Base-by-base conservation (phyloP, 331 rosid species). In the Stylosanthes scabra region DNA sequence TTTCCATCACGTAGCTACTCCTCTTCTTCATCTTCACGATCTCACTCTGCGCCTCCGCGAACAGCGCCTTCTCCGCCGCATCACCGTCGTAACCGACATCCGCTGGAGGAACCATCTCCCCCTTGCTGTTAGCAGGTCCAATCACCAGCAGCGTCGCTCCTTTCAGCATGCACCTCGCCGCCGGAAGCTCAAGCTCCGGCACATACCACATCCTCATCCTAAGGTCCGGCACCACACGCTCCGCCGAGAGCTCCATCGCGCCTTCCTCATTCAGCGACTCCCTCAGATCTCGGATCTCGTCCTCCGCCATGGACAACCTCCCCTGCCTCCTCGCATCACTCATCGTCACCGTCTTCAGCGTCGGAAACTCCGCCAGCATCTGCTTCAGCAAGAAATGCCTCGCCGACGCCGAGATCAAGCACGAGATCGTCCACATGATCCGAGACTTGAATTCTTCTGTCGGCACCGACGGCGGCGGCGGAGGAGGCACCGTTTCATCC, bases 401-500 rank as follows among this genome's bases (percentile, higher is more conserved):
- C 72, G 74, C 75, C 20, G 86, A 82, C 12, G 89, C 89, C 7
- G 86, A 81, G 51, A 76, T 82, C 58, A 85, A 27, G 54, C 75
- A 66, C 14, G 89, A 82, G 44, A 85, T 79, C 65, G 85, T 79
- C 89, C 84, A 85, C 8, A 75, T 60, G 8, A 85, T 78, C 50
- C 82, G 64, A 27, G 37, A 20, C 37, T 82, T 79, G 4, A 85
- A 67, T 16, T 75, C 89, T 9, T 75, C 84, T 25, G 69, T 83
- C 29, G 64, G 45, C 45, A 85, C 6, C 2, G 25, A 7, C 20
- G 51, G 20, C 12, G 6, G 25, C 49, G 6, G 25, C 49, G 46
- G 39, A 34, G 4, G 6, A n/a, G 29, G 3, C 51, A 52, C 29
- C 51, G 71, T 66, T 12, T 29, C 58, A 8, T 52, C 58, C 58